phyloP scores from a whole-genome alignment of 257 asterid species.

The Primulina huaijiensis region DNA sequence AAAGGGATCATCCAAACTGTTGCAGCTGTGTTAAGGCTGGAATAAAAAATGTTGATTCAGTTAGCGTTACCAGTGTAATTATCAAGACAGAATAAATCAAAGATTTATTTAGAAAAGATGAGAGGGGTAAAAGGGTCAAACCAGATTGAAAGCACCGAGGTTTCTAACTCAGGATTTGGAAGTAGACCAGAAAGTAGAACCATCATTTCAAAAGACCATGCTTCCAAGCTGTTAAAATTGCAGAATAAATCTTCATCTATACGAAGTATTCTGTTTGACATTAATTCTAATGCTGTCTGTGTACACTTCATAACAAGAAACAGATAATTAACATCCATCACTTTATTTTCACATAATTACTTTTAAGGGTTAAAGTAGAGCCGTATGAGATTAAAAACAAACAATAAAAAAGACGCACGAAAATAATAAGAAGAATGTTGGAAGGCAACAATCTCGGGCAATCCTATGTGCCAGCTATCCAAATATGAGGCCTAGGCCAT shows the following conservation, averaged over 20 bases:
- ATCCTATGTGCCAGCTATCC: too few relatives aligned
- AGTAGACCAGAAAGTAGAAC: slow-evolving; percentile 90
- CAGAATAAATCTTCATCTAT: background rate
- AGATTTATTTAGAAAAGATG: background rate
- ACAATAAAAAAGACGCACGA: too few relatives aligned
- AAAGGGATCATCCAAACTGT: slow-evolving; percentile 84
- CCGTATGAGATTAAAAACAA: too few relatives aligned
- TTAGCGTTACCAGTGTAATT: background rate
- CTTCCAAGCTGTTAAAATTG: slow-evolving; percentile 59
- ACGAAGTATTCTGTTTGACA: background rate
- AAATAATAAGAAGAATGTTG: too few relatives aligned
- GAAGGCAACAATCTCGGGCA: too few relatives aligned
- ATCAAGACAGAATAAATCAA: background rate
- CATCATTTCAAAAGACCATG: slow-evolving; percentile 88
- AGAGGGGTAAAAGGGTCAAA: slow-evolving; percentile 19
- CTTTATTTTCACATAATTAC: too few relatives aligned
- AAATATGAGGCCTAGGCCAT: background rate
- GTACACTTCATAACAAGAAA: too few relatives aligned
- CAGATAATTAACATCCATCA: too few relatives aligned
- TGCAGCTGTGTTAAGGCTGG: slow-evolving; percentile 67
- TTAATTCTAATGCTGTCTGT: too few relatives aligned
- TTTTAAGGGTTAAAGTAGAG: too few relatives aligned
- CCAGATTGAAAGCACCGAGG: slow-evolving; percentile 86
- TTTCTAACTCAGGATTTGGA: slow-evolving; percentile 76
- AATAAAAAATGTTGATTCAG: slow-evolving; percentile 16